Evolutionary conservation across 1,284 basidiomycete species (phyloP).

Genomic region (Sporisorium reilianum): DNA sequence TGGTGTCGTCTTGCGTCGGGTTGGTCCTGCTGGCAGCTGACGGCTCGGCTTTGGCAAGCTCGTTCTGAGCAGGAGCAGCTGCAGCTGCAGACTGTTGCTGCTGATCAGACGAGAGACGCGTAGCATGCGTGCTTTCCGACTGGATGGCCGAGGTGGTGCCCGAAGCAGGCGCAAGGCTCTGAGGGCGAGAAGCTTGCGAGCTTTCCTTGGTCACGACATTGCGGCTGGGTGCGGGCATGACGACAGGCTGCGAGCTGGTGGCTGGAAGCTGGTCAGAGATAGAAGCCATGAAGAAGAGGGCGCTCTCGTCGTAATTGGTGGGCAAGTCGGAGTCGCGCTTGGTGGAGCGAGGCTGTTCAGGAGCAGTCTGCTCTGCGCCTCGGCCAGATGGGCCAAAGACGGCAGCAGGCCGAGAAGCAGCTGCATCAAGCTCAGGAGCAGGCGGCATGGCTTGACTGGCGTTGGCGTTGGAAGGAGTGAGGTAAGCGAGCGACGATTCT

Average conservation of each 20-base stretch:
- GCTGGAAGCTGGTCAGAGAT: slow-evolving; percentile 63
- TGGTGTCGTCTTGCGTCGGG: slow-evolving; percentile 37
- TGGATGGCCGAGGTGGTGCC: slow-evolving; percentile 31
- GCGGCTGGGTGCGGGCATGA: slow-evolving; percentile 33
- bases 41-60: slow-evolving; percentile 10
- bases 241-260: slow-evolving; percentile 26
- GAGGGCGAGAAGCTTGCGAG: slow-evolving; percentile 43
- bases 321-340: slow-evolving; percentile 40
- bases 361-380: slow-evolving; percentile 31
- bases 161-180: slow-evolving; percentile 36
- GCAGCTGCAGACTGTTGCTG: slow-evolving; percentile 16
- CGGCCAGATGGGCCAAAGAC: slow-evolving; percentile 48
- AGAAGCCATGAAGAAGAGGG: slow-evolving; percentile 61
- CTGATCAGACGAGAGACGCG: slow-evolving; percentile 40
- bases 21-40: slow-evolving; percentile 4
- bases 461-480: slow-evolving; percentile 15
- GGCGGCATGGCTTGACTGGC: slow-evolving; percentile 11
- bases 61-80: slow-evolving; percentile 6
- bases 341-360: slow-evolving; percentile 26
- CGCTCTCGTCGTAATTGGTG: slow-evolving; percentile 60
- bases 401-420: slow-evolving; percentile 14
- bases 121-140: slow-evolving; percentile 41
- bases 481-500: slow-evolving; percentile 38
- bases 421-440: slow-evolving; percentile 12
- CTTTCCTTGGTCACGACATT: slow-evolving; percentile 31